Conservation (phyloP, 177 flowering plant species). For the Telopea speciosissima region DNA sequence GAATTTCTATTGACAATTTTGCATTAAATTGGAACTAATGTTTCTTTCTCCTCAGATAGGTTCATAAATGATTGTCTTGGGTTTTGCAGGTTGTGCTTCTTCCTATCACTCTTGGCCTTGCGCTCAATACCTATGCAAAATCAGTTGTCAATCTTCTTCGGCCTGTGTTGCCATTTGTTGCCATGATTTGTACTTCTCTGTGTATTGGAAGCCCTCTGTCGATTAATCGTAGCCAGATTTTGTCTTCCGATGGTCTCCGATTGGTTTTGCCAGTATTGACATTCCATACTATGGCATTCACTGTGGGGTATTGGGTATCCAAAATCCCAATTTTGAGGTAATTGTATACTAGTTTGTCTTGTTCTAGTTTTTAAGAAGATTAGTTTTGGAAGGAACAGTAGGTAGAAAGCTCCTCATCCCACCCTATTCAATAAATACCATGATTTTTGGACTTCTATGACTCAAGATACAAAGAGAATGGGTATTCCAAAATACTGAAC, state of each 20-base stretch:
- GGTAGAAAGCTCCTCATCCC: background rate
- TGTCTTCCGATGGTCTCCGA: slow-evolving; percentile 68
- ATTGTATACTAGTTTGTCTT: slow-evolving; percentile 1
- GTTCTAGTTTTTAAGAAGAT: background rate
- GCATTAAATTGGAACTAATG: background rate
- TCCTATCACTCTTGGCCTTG: slow-evolving; percentile 72
- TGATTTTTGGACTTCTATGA: too few relatives aligned
- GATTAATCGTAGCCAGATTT: slow-evolving; percentile 61
- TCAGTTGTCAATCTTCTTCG: slow-evolving; percentile 57
- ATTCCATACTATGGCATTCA: slow-evolving; percentile 69
- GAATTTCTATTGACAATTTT: background rate
- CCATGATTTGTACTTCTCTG: slow-evolving; percentile 87
- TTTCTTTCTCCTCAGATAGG: slow-evolving; percentile 2
- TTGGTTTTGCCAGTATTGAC: slow-evolving; percentile 68
- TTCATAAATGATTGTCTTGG: background rate
- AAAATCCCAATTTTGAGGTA: slow-evolving; percentile 74
- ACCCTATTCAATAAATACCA: background rate
- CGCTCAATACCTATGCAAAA: slow-evolving; percentile 85
- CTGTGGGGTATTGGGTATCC: slow-evolving; percentile 76
- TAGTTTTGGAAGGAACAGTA: background rate
- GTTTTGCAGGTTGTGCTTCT: slow-evolving; percentile 72
- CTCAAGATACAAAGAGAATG: too few relatives aligned
- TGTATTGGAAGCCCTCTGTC: slow-evolving; percentile 98
- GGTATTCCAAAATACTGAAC: too few relatives aligned
- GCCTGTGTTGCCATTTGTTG: slow-evolving; percentile 92